Conservation (phyloP, 1,139 yeast species). For the Candida smagusa region DNA sequence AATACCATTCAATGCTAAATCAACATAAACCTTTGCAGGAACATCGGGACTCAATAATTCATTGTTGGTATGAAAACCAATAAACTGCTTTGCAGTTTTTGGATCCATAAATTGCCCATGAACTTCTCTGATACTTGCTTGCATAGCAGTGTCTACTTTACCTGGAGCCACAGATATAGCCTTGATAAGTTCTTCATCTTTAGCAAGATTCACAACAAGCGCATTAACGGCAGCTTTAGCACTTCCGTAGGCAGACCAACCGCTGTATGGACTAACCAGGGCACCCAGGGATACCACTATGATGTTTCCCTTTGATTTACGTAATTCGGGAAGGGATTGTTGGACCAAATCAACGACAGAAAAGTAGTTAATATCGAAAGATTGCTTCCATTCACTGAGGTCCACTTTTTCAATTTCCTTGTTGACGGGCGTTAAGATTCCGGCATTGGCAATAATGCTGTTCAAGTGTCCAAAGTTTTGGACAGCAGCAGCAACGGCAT, state of each 20-base stretch:
- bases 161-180: slow-evolving; percentile 87
- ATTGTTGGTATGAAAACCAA: slow-evolving; percentile 52
- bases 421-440: slow-evolving; percentile 77
- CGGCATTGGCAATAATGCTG: slow-evolving; percentile 83
- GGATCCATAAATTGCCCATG: slow-evolving; percentile 56
- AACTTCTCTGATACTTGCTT: slow-evolving; percentile 62
- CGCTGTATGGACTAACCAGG: slow-evolving; percentile 52
- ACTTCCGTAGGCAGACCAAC: slow-evolving; percentile 90
- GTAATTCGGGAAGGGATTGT: slow-evolving; percentile 56
- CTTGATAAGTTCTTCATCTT: slow-evolving; percentile 59
- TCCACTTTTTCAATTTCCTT: slow-evolving; percentile 45
- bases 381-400: slow-evolving; percentile 55
- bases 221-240: slow-evolving; percentile 89
- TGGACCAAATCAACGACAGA: slow-evolving; percentile 65
- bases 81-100: slow-evolving; percentile 55
- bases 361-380: slow-evolving; percentile 77
- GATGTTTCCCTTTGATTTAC: slow-evolving; percentile 55
- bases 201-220: slow-evolving; percentile 60
- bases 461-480: slow-evolving; percentile 58
- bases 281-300: slow-evolving; percentile 90
- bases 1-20: slow-evolving; percentile 60
- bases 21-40: slow-evolving; percentile 68
- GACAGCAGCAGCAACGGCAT: slow-evolving; percentile 48
- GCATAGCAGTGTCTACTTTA: slow-evolving; percentile 89
- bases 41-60: slow-evolving; percentile 61